Conservation (phyloP, 352 stramenopile genomes). For the Globisporangium rhizosaccharum region DNA sequence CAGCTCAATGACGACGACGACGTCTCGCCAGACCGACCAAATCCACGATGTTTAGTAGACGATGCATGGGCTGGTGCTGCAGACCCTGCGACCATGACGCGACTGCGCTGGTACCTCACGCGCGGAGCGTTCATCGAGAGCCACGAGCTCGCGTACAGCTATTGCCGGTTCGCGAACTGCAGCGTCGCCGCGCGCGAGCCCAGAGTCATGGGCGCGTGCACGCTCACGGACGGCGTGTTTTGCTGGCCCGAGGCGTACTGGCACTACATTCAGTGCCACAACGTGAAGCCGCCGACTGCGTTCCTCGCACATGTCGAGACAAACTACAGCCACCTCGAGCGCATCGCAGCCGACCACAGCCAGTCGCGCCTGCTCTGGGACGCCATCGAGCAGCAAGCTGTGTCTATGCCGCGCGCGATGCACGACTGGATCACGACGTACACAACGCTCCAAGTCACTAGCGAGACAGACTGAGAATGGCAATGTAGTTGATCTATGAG, state of each 20-base stretch:
- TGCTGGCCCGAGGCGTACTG: constrained; percentile 77
- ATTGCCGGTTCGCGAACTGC: constrained; percentile 63
- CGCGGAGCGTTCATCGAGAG: constrained; percentile 56
- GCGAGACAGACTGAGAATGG: background rate
- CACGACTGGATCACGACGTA: constrained; percentile 58
- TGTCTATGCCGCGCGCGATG: constrained; percentile 52
- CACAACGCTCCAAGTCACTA: constrained; percentile 31
- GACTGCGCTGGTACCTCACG: constrained; percentile 59
- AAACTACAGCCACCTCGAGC: constrained; percentile 23
- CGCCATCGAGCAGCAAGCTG: constrained; percentile 18
- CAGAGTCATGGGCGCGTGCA: constrained; percentile 65
- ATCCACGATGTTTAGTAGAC: constrained; percentile 50
- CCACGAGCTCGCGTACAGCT: constrained; percentile 79
- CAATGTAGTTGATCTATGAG: background rate
- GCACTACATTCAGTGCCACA: constrained; percentile 64
- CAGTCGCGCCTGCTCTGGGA: constrained; percentile 56
- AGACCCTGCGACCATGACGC: constrained; percentile 12
- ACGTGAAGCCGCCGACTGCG: constrained; percentile 49
- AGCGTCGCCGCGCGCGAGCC: constrained; percentile 24
- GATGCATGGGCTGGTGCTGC: constrained; percentile 34
- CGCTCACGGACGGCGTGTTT: constrained; percentile 68
- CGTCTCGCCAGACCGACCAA: constrained; percentile 22
- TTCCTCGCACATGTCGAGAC: constrained; percentile 53
- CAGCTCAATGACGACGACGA: constrained; percentile 5
- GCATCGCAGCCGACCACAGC: constrained; percentile 8